Percentiles rank a stretch among this genome's conserved stretches.
These are phyloP conservation scores for Curvularia lunata DNA, from an alignment of 2,329 filamentous ascomycete genomes.

Conservation along the genomic window DNA sequence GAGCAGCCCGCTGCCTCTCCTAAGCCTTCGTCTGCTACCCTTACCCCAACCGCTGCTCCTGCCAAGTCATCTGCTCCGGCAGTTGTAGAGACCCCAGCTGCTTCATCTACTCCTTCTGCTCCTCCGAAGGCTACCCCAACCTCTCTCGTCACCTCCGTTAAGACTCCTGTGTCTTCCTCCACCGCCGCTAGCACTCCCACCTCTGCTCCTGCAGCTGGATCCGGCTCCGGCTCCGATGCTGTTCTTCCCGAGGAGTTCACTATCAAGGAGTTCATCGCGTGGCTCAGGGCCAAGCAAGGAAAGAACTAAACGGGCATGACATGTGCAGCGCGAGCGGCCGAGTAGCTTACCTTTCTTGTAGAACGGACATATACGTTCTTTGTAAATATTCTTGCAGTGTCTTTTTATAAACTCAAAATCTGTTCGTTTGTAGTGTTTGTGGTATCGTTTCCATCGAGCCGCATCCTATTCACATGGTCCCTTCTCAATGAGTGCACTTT, in stretches of 20 bases:
- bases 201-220: conserved; percentile 20
- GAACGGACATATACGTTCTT: not conserved
- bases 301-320: conserved; percentile 9
- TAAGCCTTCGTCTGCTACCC: conserved; percentile 5
- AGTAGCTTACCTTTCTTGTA: not conserved
- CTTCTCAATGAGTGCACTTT: not conserved
- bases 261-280: conserved; percentile 36
- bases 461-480: too few species aligned
- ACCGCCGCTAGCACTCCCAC: conserved; percentile 10
- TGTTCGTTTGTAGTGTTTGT: not conserved
- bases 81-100: conserved; percentile 5
- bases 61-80: not conserved
- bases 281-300: conserved; percentile 30
- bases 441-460: not conserved
- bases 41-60: conserved; percentile 7
- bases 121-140: conserved; percentile 13
- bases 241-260: conserved; percentile 35
- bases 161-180: conserved; percentile 15
- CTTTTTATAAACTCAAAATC: not conserved
- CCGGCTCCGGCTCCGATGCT: conserved; percentile 21
- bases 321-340: not conserved
- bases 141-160: conserved; percentile 12
- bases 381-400: conserved; percentile 6
- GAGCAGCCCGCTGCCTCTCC: conserved; percentile 16
- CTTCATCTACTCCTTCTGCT: conserved; percentile 8